These are phyloP conservation scores for Pichia sorboxylosa DNA, from an alignment of 1,139 yeast genomes.

Conservation along the genomic window DNA sequence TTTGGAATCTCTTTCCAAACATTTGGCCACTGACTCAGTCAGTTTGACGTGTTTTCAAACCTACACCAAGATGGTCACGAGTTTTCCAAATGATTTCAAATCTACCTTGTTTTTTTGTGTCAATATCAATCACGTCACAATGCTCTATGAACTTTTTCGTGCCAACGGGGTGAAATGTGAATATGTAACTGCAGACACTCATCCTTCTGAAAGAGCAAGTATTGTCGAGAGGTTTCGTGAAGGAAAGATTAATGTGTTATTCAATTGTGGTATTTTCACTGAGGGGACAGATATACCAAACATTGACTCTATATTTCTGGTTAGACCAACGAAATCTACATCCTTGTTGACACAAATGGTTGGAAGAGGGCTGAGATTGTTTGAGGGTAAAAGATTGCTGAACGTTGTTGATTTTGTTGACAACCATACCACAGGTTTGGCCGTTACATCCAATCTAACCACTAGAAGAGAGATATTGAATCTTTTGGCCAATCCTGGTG, in stretches of 20 bases:
- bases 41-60: constrained; percentile 49
- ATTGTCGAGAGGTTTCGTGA: constrained; percentile 47
- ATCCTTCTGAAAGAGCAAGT: constrained; percentile 36
- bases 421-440: constrained; percentile 43
- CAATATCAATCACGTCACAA: constrained; percentile 53
- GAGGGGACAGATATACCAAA: constrained; percentile 95
- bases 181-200: constrained; percentile 61
- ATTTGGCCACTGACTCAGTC: constrained; percentile 41
- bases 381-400: constrained; percentile 51
- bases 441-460: constrained; percentile 49
- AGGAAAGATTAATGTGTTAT: constrained; percentile 58
- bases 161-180: constrained; percentile 57
- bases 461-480: constrained; percentile 27
- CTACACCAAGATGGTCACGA: constrained; percentile 35
- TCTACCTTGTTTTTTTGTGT: constrained; percentile 74
- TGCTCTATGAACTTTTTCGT: constrained; percentile 44
- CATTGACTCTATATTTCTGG: constrained; percentile 68
- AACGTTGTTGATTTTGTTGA: constrained; percentile 72
- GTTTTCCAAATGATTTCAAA: constrained; percentile 27
- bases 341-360: constrained; percentile 75
- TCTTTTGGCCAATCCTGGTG: constrained; percentile 5
- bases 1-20: constrained; percentile 37
- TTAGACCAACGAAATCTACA: constrained; percentile 72
- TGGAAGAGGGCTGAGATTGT: constrained; percentile 73
- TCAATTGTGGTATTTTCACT: constrained; percentile 84